Conservation (phyloP, 495 filamentous ascomycete genomes). For the Hypoxylon rickii region DNA sequence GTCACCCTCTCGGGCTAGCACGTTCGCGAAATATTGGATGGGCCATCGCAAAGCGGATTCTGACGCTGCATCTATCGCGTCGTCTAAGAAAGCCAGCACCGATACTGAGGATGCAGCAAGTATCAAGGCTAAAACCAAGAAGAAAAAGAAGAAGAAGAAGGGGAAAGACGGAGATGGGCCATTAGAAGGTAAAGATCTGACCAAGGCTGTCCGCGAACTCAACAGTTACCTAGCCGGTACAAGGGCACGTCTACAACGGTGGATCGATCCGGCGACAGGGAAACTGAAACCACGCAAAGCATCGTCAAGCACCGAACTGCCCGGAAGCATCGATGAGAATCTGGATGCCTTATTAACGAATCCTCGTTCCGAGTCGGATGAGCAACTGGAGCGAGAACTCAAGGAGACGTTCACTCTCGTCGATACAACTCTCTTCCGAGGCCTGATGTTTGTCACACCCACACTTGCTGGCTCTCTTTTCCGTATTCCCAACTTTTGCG, state of each 20-base stretch:
- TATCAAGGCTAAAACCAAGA: conserved; percentile 39
- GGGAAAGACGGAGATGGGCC: conserved; percentile 46
- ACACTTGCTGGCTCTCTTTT: conserved; percentile 87
- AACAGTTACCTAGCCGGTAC: conserved; percentile 85
- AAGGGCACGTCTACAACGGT: conserved; percentile 77
- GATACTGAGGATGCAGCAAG: conserved; percentile 57
- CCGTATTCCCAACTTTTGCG: conserved; percentile 95
- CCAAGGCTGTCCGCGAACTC: conserved; percentile 76
- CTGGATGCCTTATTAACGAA: conserved; percentile 53
- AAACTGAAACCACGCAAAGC: conserved; percentile 65
- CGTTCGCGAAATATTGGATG: conserved; percentile 56
- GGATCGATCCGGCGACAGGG: conserved; percentile 75
- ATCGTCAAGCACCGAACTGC: conserved; percentile 49
- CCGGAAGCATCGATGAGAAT: conserved; percentile 53
- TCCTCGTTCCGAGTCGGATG: conserved; percentile 55
- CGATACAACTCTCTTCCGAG: conserved; percentile 91
- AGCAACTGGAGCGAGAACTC: conserved; percentile 70
- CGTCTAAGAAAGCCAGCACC: conserved; percentile 49
- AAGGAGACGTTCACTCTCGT: conserved; percentile 77
- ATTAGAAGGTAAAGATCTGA: conserved; percentile 80
- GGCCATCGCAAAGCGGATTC: conserved; percentile 59
- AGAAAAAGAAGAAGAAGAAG: conserved; percentile 25
- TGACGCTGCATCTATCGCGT: conserved; percentile 69
- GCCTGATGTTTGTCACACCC: conserved; percentile 88
- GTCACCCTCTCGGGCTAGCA: conserved; percentile 47